phyloP scores from a whole-genome alignment of 1,284 basidiomycete species.

The Cronartium quercuum region DNA sequence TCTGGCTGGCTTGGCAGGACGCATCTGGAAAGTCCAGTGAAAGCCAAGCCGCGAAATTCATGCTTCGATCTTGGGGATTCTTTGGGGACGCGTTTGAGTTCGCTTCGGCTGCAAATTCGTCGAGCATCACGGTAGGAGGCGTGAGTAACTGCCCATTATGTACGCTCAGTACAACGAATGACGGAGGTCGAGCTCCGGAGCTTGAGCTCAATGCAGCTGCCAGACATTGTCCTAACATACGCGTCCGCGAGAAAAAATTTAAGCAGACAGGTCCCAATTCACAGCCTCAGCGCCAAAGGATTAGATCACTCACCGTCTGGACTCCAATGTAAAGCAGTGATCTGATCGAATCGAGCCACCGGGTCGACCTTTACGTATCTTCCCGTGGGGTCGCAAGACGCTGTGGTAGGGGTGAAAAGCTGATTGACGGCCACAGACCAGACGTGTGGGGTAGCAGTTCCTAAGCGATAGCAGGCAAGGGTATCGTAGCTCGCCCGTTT shows the following conservation, averaged over 20 bases:
- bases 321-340: conserved; percentile 35
- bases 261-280: background rate
- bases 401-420: conserved; percentile 9
- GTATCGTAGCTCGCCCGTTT: conserved; percentile 5
- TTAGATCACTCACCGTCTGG: conserved; percentile 17
- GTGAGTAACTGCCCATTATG: conserved; percentile 23
- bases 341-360: conserved; percentile 14
- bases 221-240: conserved; percentile 21
- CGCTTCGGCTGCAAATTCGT: background rate
- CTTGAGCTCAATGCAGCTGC: conserved; percentile 8
- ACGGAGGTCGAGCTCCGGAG: conserved; percentile 11
- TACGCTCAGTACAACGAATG: conserved; percentile 28
- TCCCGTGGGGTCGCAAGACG: conserved; percentile 18
- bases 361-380: conserved; percentile 16
- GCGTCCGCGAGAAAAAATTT: background rate
- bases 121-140: conserved; percentile 17
- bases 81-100: background rate
- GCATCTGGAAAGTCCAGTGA: background rate
- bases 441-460: conserved; percentile 15
- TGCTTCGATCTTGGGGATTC: background rate
- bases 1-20: background rate
- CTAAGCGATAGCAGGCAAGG: conserved; percentile 17
- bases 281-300: background rate
- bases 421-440: conserved; percentile 27
- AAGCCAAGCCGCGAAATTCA: conserved; percentile 10